A percentile compares a stretch with the other conserved stretches of the same genome.
These are phyloP conservation scores for Scedosporium aurantiacum DNA, from an alignment of 2,329 filamentous ascomycete species.

Conservation along the genomic window DNA sequence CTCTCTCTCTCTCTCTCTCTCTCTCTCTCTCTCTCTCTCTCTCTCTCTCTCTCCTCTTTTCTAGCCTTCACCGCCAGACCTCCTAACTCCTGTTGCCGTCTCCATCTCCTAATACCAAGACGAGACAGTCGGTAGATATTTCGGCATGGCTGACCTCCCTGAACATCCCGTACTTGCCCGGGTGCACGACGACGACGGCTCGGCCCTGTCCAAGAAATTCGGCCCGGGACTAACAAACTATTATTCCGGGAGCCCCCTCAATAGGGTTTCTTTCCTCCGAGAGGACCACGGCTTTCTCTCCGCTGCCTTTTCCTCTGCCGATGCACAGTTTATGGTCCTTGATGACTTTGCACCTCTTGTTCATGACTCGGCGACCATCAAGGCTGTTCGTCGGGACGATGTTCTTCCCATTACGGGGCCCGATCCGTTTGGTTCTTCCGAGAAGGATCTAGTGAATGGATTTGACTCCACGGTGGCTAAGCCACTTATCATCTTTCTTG, in stretches of 20 bases:
- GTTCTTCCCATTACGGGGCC: constrained; percentile 59
- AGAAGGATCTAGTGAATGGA: constrained; percentile 59
- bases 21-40: constrained; percentile 4
- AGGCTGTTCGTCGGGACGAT: constrained; percentile 58
- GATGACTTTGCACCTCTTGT: constrained; percentile 67
- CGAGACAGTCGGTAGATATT: background rate
- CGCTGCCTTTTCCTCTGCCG: constrained; percentile 53
- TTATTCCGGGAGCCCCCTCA: constrained; percentile 68
- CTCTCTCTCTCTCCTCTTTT: constrained; percentile 17
- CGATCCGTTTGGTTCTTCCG: constrained; percentile 58
- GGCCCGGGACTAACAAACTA: constrained; percentile 75
- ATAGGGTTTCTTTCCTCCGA: constrained; percentile 70
- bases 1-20: background rate
- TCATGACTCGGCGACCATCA: constrained; percentile 43
- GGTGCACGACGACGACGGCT: constrained; percentile 36
- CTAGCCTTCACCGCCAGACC: constrained; percentile 9
- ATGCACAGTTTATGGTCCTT: constrained; percentile 65
- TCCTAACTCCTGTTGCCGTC: constrained; percentile 15
- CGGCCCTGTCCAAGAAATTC: constrained; percentile 66
- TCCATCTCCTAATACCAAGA: constrained; percentile 9
- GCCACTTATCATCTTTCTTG: constrained; percentile 66
- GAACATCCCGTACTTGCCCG: constrained; percentile 8
- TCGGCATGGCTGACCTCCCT: constrained; percentile 36
- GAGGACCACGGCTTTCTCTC: constrained; percentile 59
- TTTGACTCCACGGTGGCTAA: constrained; percentile 61